Percentiles rank a stretch among this genome's conserved stretches.
Conservation (phyloP, 2,329 filamentous ascomycete species). For the Bipolaris bicolor region DNA sequence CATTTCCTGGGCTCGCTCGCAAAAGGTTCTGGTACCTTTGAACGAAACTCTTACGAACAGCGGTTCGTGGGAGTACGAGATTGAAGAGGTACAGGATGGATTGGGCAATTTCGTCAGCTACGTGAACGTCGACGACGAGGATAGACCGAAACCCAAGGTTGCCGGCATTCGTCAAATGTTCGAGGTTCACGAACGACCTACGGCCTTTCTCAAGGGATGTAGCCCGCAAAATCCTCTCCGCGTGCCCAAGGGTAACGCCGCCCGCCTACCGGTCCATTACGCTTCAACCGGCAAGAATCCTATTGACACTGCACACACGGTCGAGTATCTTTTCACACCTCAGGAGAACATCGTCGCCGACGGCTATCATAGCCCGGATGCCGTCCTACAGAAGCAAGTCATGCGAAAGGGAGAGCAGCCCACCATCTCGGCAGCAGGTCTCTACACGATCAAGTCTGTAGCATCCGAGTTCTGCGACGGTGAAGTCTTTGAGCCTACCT, state of each 20-base stretch:
- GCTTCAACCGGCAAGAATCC: slow-evolving; percentile 64
- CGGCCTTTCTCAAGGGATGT: slow-evolving; percentile 73
- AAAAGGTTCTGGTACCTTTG: slow-evolving; percentile 77
- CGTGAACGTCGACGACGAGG: slow-evolving; percentile 68
- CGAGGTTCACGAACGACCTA: slow-evolving; percentile 84
- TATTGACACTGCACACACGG: slow-evolving; percentile 69
- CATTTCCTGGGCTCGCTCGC: slow-evolving; percentile 78
- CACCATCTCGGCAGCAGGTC: slow-evolving; percentile 74
- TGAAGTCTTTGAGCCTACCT: slow-evolving; percentile 89
- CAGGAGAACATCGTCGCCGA: slow-evolving; percentile 71
- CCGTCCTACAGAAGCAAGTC: slow-evolving; percentile 63
- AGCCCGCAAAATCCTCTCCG: slow-evolving; percentile 81
- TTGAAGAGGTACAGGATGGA: slow-evolving; percentile 91
- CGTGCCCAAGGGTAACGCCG: slow-evolving; percentile 75
- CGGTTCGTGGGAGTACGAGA: slow-evolving; percentile 85
- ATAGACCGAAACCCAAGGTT: slow-evolving; percentile 61
- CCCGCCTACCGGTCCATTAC: slow-evolving; percentile 74
- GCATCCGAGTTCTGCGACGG: slow-evolving; percentile 82
- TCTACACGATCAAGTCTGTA: slow-evolving; percentile 84
- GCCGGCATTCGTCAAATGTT: slow-evolving; percentile 77
- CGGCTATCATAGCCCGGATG: slow-evolving; percentile 68
- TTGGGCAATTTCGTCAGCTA: slow-evolving; percentile 88
- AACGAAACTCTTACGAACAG: slow-evolving; percentile 85
- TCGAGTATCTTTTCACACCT: slow-evolving; percentile 84
- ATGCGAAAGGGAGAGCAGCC: slow-evolving; percentile 70